Conservation (phyloP, 805 yeast genomes). For the Metschnikowia colocasiae region DNA sequence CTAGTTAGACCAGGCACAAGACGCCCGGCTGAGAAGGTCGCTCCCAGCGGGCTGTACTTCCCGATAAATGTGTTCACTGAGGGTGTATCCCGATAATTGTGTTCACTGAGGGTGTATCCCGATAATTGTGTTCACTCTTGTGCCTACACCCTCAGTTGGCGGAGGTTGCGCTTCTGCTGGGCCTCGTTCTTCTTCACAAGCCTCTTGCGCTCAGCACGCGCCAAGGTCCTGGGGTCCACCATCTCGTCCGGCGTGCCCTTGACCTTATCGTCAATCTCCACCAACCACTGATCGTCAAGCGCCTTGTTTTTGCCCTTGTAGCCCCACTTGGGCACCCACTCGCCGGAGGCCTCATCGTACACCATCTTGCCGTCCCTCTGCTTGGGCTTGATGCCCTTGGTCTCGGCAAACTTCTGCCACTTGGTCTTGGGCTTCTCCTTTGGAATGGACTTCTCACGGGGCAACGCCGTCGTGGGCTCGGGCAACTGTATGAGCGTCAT, state of each 20-base stretch:
- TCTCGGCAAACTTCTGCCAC: constrained; percentile 96
- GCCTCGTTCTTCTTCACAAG: constrained; percentile 78
- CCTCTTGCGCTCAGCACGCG: constrained; percentile 78
- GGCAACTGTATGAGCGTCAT: constrained; percentile 85
- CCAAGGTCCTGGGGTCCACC: constrained; percentile 81
- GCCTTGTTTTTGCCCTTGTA: constrained; percentile 89
- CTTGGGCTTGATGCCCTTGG: constrained; percentile 90
- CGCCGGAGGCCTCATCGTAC: constrained; percentile 82
- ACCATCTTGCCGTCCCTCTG: constrained; percentile 86
- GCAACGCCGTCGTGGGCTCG: constrained; percentile 73
- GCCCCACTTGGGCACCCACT: constrained; percentile 99
- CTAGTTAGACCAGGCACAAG: too few relatives aligned
- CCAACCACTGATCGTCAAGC: constrained; percentile 89
- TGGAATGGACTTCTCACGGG: constrained; percentile 95
- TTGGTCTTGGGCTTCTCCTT: constrained; percentile 88
- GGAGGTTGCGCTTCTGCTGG: constrained; percentile 80
- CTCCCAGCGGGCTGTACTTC: too few relatives aligned
- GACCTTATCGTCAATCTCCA: constrained; percentile 80
- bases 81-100: too few relatives aligned
- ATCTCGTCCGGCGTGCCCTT: constrained; percentile 52
- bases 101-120: too few relatives aligned
- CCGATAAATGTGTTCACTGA: too few relatives aligned
- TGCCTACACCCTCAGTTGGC: constrained; percentile 24
- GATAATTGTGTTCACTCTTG: neutral
- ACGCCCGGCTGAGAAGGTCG: too few relatives aligned